These are phyloP conservation scores for Cladophialophora immunda DNA, from an alignment of 2,329 filamentous ascomycete genomes.

Conservation along the genomic window DNA sequence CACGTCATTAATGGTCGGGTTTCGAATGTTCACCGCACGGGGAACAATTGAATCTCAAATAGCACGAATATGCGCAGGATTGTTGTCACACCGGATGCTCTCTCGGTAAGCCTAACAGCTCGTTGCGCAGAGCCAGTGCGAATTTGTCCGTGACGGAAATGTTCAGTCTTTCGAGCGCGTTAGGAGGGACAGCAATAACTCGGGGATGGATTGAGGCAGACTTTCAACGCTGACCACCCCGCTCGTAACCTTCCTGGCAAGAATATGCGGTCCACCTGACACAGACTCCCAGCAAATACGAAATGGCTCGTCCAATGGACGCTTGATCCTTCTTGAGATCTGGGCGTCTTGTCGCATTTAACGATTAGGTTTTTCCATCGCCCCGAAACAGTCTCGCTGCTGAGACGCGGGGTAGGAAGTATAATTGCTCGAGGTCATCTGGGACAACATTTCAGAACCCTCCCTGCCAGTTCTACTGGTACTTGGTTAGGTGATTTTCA, in stretches of 20 bases:
- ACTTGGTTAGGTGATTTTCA: not conserved
- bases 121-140: not conserved
- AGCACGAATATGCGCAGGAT: not conserved
- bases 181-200: not conserved
- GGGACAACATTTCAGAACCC: not conserved
- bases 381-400: not conserved
- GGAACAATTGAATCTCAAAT: not conserved
- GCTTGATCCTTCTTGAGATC: conserved; percentile 11
- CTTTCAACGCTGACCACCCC: not conserved
- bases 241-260: not conserved
- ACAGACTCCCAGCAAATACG: not conserved
- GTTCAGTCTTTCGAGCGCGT: not conserved
- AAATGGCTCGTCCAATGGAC: not conserved
- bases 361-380: conserved; percentile 14
- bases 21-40: not conserved
- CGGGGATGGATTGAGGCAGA: not conserved
- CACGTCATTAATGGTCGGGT: not conserved
- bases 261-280: conserved; percentile 5
- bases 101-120: not conserved
- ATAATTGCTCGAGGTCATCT: not conserved
- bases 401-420: conserved; percentile 18
- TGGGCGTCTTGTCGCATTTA: not conserved
- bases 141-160: not conserved
- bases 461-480: not conserved
- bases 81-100: not conserved